A percentile compares a stretch with the other conserved stretches of the same genome.
These are phyloP conservation scores for Wickerhamiella qilinensis DNA, from an alignment of 805 yeast genomes.

Conservation along the genomic window DNA sequence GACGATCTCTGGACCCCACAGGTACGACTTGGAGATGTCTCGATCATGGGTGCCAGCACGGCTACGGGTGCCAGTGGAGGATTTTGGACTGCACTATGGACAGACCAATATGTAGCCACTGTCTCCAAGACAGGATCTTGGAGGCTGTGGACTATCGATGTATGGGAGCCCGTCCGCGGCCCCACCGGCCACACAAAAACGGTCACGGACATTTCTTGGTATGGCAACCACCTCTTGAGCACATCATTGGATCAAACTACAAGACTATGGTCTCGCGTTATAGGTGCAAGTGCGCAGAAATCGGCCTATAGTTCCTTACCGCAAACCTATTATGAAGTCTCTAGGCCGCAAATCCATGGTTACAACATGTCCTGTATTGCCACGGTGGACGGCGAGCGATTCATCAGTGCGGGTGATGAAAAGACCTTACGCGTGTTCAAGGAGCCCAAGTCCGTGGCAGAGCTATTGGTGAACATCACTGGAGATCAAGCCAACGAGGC, in stretches of 20 bases:
- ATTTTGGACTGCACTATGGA: constrained; percentile 60
- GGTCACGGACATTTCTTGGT: constrained; percentile 64
- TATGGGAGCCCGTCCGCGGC: constrained; percentile 27
- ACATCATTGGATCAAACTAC: constrained; percentile 93
- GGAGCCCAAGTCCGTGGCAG: constrained; percentile 65
- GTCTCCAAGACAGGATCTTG: constrained; percentile 89
- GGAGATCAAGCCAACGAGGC: background rate
- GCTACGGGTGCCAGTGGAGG: constrained; percentile 92
- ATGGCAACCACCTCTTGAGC: constrained; percentile 38
- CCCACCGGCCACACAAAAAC: constrained; percentile 62
- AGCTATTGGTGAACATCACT: constrained; percentile 26
- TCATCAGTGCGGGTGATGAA: constrained; percentile 93
- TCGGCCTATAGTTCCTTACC: constrained; percentile 14
- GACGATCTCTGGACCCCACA: constrained; percentile 60
- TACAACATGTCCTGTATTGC: constrained; percentile 82
- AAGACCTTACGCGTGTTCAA: constrained; percentile 80
- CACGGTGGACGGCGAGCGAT: constrained; percentile 40
- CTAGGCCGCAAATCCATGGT: constrained; percentile 97
- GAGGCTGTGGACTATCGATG: constrained; percentile 44
- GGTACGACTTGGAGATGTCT: constrained; percentile 73
- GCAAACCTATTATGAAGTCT: constrained; percentile 65
- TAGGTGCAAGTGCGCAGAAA: constrained; percentile 13
- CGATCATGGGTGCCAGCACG: constrained; percentile 92
- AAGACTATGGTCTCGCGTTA: constrained; percentile 40
- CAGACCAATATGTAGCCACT: constrained; percentile 40